These are phyloP conservation scores for Populus hybrid DNA, from an alignment of 441 rosid species.

Conservation along the genomic window DNA sequence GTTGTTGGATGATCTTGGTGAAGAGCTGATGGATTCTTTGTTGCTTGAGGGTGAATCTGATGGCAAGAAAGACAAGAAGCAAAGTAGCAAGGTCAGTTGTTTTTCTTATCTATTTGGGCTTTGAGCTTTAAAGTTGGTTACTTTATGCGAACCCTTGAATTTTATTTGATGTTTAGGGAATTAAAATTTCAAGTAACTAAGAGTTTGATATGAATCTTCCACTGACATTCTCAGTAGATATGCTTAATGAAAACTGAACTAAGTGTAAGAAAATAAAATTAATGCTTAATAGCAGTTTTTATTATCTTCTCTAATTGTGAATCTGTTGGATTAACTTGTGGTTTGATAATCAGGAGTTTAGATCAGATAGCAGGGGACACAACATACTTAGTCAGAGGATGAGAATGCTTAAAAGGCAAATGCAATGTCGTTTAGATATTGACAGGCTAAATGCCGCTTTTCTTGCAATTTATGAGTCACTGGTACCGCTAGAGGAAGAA, in stretches of 20 bases:
- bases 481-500: slow-evolving; percentile 79
- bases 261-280: background rate
- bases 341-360: slow-evolving; percentile 53
- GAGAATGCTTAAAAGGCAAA: slow-evolving; percentile 50
- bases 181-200: background rate
- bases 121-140: background rate
- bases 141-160: background rate
- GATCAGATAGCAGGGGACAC: slow-evolving; percentile 79
- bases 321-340: slow-evolving; percentile 16
- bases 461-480: slow-evolving; percentile 58
- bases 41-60: slow-evolving; percentile 44
- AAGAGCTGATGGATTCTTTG: slow-evolving; percentile 38
- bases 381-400: slow-evolving; percentile 58
- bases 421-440: slow-evolving; percentile 64
- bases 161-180: background rate
- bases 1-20: slow-evolving; percentile 40
- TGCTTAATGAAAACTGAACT: background rate
- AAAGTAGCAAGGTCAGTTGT: slow-evolving; percentile 36
- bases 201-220: background rate
- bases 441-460: slow-evolving; percentile 51
- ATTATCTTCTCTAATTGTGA: background rate
- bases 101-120: background rate
- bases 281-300: background rate
- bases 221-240: background rate
- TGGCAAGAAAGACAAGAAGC: slow-evolving; percentile 48